A percentile compares a stretch with the other conserved stretches of the same genome.
Evolutionary conservation across 352 stramenopile genomes (phyloP).

Genomic region (Blastocystis sp.): DNA sequence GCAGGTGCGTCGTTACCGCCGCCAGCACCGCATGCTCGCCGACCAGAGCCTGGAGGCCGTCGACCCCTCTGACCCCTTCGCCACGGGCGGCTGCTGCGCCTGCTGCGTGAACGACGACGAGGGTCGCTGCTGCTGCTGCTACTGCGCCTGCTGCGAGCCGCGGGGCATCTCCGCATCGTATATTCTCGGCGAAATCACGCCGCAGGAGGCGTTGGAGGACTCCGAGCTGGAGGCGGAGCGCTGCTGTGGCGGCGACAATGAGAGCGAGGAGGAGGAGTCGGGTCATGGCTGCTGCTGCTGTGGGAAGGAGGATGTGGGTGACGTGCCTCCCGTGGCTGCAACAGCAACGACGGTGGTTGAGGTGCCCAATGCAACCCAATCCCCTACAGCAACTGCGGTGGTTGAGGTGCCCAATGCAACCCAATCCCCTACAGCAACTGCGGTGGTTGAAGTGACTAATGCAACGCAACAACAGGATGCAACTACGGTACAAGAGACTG

Average conservation of each 20-base stretch:
- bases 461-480: not conserved
- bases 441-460: not conserved
- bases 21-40: not conserved
- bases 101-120: conserved; percentile 48
- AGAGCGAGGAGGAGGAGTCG: not conserved
- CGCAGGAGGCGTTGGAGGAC: not conserved
- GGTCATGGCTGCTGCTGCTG: not conserved
- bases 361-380: not conserved
- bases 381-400: not conserved
- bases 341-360: too few relatives aligned
- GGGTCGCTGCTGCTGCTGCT: conserved; percentile 40
- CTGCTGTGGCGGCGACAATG: not conserved
- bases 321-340: not conserved
- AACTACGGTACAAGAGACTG: not conserved
- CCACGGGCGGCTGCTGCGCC: conserved; percentile 28
- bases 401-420: not conserved
- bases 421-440: not conserved
- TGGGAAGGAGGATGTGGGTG: not conserved
- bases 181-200: not conserved
- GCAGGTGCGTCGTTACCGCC: conserved; percentile 30
- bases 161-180: not conserved
- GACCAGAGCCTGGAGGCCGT: not conserved
- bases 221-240: not conserved
- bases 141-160: conserved; percentile 44
- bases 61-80: not conserved